Evolutionary conservation across 148 eudicot species (phyloP).

Genomic region (Pouteria glomerata): DNA sequence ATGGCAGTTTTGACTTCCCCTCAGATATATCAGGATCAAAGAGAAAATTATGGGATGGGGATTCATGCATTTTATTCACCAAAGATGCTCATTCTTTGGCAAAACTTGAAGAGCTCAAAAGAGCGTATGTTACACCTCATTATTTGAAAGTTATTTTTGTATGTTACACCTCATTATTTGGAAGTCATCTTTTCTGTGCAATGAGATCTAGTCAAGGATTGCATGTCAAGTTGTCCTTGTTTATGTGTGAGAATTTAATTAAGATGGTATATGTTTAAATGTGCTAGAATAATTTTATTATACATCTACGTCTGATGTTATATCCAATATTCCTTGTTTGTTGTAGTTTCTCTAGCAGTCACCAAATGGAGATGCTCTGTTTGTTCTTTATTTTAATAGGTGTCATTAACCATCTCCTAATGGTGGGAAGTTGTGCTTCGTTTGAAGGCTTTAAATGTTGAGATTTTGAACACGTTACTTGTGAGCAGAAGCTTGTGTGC

Average conservation of each 20-base stretch:
- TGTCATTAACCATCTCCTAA: neutral
- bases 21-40: slow-evolving; percentile 33
- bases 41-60: slow-evolving; percentile 50
- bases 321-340: neutral
- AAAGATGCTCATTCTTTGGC: slow-evolving; percentile 45
- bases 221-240: neutral
- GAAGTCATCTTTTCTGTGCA: neutral
- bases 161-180: slow-evolving; percentile 8
- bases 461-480: neutral
- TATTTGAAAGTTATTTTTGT: neutral
- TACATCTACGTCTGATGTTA: neutral
- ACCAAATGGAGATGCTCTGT: neutral
- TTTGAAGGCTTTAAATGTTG: neutral
- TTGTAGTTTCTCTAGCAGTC: neutral
- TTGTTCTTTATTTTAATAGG: neutral
- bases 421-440: neutral
- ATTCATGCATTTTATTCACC: slow-evolving; percentile 49
- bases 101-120: slow-evolving; percentile 54
- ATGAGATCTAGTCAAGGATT: neutral
- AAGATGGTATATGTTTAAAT: neutral
- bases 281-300: neutral
- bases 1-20: slow-evolving; percentile 28
- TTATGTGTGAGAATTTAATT: neutral
- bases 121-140: slow-evolving; percentile 50
- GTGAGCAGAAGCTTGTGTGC: neutral